These are phyloP conservation scores for Thymus quinquecostatus DNA, from an alignment of 257 asterid species.

Conservation along the genomic window DNA sequence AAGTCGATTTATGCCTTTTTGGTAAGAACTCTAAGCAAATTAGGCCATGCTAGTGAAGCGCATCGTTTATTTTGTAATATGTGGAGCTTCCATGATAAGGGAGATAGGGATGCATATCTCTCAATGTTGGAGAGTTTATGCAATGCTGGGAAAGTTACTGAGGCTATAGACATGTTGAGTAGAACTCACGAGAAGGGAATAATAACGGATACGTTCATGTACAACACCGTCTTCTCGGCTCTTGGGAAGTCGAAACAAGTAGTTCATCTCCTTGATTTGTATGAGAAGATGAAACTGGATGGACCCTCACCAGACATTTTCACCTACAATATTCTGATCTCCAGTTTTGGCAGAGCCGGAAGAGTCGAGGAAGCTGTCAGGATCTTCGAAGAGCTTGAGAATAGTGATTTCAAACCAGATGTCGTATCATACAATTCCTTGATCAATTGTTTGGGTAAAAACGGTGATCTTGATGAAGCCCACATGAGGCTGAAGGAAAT, in stretches of 20 bases:
- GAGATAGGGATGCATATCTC: constrained; percentile 81
- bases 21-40: too few species aligned
- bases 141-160: constrained; percentile 64
- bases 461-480: constrained; percentile 89
- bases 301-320: constrained; percentile 82
- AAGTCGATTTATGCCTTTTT: constrained; percentile 49
- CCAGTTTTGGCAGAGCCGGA: constrained; percentile 86
- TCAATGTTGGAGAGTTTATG: constrained; percentile 92
- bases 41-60: too few species aligned
- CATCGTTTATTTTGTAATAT: constrained; percentile 40
- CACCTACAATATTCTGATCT: constrained; percentile 85
- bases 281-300: constrained; percentile 74
- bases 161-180: constrained; percentile 82
- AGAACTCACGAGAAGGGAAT: constrained; percentile 84
- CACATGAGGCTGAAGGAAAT: constrained; percentile 87
- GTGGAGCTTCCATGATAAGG: constrained; percentile 92
- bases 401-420: constrained; percentile 70
- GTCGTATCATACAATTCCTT: constrained; percentile 82
- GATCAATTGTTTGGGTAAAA: constrained; percentile 88
- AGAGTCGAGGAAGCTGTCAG: constrained; percentile 75
- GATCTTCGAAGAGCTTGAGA: constrained; percentile 88
- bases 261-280: constrained; percentile 67
- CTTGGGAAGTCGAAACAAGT: constrained; percentile 75
- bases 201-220: constrained; percentile 75
- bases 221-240: constrained; percentile 78